Evolutionary conservation across 192 early-diverging fungal species (phyloP), one percentile per base, ranked within the genome.

Genomic region (Coemansia interrupta): DNA sequence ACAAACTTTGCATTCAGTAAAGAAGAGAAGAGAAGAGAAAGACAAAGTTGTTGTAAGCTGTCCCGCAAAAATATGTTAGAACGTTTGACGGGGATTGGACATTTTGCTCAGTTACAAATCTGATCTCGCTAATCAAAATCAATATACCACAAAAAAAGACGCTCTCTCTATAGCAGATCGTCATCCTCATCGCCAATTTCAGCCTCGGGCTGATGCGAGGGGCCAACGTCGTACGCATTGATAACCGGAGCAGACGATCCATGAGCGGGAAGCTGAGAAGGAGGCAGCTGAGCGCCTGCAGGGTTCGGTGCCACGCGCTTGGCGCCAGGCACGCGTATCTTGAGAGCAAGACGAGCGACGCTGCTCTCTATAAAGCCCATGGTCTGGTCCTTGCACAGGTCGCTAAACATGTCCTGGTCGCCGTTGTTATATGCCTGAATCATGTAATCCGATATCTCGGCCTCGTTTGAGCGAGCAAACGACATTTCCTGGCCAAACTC

Each of bases 351-450:
- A 1, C 73, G 73, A 17, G 64, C 64, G 22, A 76, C 56, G 28
- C 60, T 40, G 56, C 52, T 63, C 20, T 76, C 73, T 3, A 76
- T 32, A 38, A 67, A 70, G 5, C 64, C 22, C 28, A 66, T 24
- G 4, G 47, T 30, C 52, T 76, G 73, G 29, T 65, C 64, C 8
- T 19, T 26, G 9, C 61, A 63, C 14, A 65, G 41, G 6, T 29
- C 45, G 20, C 24, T 45, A 42, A 70, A 70, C 54, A 46, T 56
- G n/a, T 70, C 64, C 46, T 76, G 67, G 51, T 76, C 73, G 56
- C 73, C 73, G 20, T 50, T 49, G 12, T 48, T 58, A 36, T 63
- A 76, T 9, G 73, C 73, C 42, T 76, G 67, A 15, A 76, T 55
- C 60, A 76, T 60, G 12, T 56, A 56, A 43, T 76, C 68, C 26